phyloP scores from a whole-genome alignment of 2,329 filamentous ascomycete species.

The Clonostachys sp. region DNA sequence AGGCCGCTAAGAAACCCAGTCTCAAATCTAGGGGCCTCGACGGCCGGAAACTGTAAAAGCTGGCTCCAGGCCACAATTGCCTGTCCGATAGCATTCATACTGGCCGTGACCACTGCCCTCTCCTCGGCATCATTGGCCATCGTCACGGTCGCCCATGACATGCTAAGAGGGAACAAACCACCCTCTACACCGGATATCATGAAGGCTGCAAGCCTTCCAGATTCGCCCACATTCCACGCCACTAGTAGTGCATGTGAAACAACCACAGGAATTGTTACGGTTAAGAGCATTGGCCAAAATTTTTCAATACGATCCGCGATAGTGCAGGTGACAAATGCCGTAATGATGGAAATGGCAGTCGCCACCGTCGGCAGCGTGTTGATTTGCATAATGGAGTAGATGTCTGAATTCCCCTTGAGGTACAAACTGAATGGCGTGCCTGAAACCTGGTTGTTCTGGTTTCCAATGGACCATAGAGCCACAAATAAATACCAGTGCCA shows the following conservation, averaged over 20 bases:
- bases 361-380: conserved; percentile 34
- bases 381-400: conserved; percentile 30
- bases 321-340: conserved; percentile 22
- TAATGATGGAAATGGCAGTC: conserved; percentile 28
- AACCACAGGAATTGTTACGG: conserved; percentile 23
- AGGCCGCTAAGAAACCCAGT: conserved; percentile 20
- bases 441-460: conserved; percentile 26
- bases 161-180: conserved; percentile 24
- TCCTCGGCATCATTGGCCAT: conserved; percentile 33
- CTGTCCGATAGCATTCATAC: conserved; percentile 36
- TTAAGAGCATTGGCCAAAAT: conserved; percentile 25
- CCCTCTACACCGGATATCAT: conserved; percentile 29
- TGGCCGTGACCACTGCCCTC: conserved; percentile 31
- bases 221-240: conserved; percentile 28
- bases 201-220: conserved; percentile 26
- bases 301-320: conserved; percentile 22
- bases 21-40: conserved; percentile 23
- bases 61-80: conserved; percentile 32
- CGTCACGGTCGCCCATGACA: conserved; percentile 30
- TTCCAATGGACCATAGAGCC: conserved; percentile 16
- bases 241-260: conserved; percentile 23
- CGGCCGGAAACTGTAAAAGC: conserved; percentile 29
- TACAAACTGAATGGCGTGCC: conserved; percentile 31
- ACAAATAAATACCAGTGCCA: conserved; percentile 1
- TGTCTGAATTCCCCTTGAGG: conserved; percentile 26